Percentiles rank a stretch among this genome's conserved stretches.
Conservation (phyloP, 352 stramenopile species). For the Phytophthora palmivora region DNA sequence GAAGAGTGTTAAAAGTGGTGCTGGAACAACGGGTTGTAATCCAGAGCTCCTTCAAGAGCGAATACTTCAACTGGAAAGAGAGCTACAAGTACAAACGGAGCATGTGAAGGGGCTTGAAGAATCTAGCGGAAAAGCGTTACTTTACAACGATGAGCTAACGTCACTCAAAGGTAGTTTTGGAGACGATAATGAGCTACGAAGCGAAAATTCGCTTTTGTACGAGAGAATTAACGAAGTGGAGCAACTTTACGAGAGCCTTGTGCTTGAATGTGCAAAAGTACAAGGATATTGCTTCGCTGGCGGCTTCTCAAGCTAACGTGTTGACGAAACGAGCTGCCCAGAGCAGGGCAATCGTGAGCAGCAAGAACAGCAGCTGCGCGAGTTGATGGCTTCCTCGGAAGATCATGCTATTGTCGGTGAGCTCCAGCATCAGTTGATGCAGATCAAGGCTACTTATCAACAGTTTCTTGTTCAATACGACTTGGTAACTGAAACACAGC, state of each 20-base stretch:
- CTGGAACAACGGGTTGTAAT: neutral
- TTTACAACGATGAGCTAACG: conserved; percentile 21
- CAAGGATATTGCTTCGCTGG: conserved; percentile 68
- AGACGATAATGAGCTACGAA: conserved; percentile 43
- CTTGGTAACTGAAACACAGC: conserved; percentile 50
- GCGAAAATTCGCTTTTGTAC: conserved; percentile 64
- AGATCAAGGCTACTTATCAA: conserved; percentile 88
- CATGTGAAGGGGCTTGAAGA: conserved; percentile 62
- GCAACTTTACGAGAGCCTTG: conserved; percentile 74
- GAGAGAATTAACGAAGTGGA: conserved; percentile 79
- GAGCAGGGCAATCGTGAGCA: conserved; percentile 58
- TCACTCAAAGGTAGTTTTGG: neutral
- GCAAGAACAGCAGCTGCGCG: conserved; percentile 65
- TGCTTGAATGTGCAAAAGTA: conserved; percentile 68
- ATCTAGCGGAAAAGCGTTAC: conserved; percentile 8
- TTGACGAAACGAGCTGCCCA: conserved; percentile 50
- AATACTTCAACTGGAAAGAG: conserved; percentile 58
- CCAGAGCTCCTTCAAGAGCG: conserved; percentile 35
- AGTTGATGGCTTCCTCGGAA: conserved; percentile 84
- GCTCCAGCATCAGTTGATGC: conserved; percentile 90
- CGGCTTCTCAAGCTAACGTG: conserved; percentile 68
- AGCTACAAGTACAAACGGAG: conserved; percentile 48
- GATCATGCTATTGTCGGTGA: conserved; percentile 92
- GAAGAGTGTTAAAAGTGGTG: conserved; percentile 18
- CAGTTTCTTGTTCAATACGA: conserved; percentile 83